These are phyloP conservation scores for Panus rudis DNA, from an alignment of 768 basidiomycete genomes.

Conservation along the genomic window DNA sequence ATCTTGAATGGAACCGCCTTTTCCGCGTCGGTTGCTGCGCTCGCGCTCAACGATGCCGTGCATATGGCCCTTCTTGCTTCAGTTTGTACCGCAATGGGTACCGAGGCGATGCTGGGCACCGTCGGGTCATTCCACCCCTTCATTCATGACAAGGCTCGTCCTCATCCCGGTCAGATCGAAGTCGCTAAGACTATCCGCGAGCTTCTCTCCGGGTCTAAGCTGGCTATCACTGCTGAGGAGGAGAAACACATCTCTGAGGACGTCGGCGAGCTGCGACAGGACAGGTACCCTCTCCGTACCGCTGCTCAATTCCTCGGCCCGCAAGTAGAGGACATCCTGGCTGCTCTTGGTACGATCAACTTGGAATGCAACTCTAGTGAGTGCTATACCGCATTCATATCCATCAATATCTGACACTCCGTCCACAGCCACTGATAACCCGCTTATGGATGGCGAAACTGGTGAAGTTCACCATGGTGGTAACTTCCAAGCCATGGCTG, in stretches of 20 bases:
- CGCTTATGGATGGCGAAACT: conserved; percentile 64
- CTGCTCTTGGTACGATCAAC: conserved; percentile 55
- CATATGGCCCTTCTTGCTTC: conserved; percentile 63
- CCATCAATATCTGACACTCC: neutral
- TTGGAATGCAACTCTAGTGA: conserved; percentile 78
- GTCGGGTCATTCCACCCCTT: conserved; percentile 71
- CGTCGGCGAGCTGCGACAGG: conserved; percentile 68
- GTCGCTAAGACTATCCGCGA: conserved; percentile 61
- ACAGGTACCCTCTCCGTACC: conserved; percentile 70
- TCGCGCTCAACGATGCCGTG: conserved; percentile 67
- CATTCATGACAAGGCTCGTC: conserved; percentile 67
- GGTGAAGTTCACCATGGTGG: conserved; percentile 73
- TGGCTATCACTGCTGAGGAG: conserved; percentile 56
- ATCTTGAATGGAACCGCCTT: conserved; percentile 84
- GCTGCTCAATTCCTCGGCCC: conserved; percentile 84
- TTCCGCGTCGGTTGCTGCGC: conserved; percentile 68
- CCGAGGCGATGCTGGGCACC: conserved; percentile 73
- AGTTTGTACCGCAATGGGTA: conserved; percentile 76
- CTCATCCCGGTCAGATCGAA: conserved; percentile 84
- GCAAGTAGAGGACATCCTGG: conserved; percentile 72
- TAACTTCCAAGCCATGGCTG: conserved; percentile 85
- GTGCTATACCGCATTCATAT: conserved; percentile 17
- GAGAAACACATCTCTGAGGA: conserved; percentile 72
- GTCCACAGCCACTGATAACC: conserved; percentile 74
- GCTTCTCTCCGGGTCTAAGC: conserved; percentile 59